Evolutionary conservation across 1,139 yeast genomes (phyloP).

Genomic region (Debaryomycetaceae sp.): DNA sequence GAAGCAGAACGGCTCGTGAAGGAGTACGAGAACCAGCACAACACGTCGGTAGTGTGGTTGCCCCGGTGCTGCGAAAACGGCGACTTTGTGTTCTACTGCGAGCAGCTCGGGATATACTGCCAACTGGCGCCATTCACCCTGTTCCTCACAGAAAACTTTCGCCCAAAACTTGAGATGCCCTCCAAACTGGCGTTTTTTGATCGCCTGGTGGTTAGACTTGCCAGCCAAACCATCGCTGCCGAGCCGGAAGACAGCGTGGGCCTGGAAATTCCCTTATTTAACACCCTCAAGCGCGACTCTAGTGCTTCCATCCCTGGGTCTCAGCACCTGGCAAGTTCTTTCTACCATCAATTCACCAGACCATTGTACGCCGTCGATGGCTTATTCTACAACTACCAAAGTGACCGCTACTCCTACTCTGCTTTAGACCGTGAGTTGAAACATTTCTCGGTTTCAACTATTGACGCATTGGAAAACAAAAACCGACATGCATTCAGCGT

Average conservation of each 20-base stretch:
- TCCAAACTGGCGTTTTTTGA: conserved; percentile 15
- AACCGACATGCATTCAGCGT: conserved; percentile 41
- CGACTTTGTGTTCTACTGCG: conserved; percentile 47
- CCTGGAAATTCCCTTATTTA: conserved; percentile 10
- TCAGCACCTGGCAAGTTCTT: conserved; percentile 15
- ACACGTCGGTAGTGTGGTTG: conserved; percentile 32
- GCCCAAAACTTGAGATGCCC: conserved; percentile 19
- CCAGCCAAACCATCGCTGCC: conserved; percentile 1
- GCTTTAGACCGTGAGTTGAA: conserved; percentile 36
- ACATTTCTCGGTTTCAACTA: conserved; percentile 33
- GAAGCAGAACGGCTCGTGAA: conserved; percentile 28
- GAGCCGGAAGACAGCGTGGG: conserved; percentile 1
- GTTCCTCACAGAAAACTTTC: conserved; percentile 11
- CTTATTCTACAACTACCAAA: conserved; percentile 44
- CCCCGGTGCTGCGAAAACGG: conserved; percentile 49
- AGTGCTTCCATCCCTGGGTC: conserved; percentile 23
- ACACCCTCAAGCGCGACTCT: conserved; percentile 29
- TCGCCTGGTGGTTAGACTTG: conserved; percentile 9
- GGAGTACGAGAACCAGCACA: conserved; percentile 18
- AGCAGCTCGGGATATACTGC: conserved; percentile 48
- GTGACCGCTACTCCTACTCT: conserved; percentile 52
- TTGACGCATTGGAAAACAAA: conserved; percentile 37
- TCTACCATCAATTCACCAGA: conserved; percentile 32
- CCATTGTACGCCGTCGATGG: conserved; percentile 31
- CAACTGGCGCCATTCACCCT: conserved; percentile 38